Percentiles rank a stretch among this genome's conserved stretches.
Conservation (phyloP, 108 stramenopile genomes). For the Fistulifera solaris region DNA sequence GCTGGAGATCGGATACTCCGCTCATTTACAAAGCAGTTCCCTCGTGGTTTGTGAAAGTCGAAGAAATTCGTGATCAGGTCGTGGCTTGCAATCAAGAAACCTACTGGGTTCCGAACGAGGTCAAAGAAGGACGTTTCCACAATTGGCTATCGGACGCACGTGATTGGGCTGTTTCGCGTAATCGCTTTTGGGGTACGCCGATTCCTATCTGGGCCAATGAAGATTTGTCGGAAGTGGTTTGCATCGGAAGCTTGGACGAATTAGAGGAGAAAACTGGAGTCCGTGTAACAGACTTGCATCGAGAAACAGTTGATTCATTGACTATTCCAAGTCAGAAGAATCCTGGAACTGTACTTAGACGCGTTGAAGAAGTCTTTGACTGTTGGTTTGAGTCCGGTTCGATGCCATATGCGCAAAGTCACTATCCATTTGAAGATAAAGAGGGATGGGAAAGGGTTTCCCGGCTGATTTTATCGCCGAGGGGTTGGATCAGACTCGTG, state of each 20-base stretch:
- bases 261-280: conserved; percentile 83
- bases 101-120: conserved; percentile 93
- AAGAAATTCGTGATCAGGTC: conserved; percentile 90
- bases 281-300: conserved; percentile 87
- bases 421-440: conserved; percentile 99
- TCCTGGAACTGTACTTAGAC: conserved; percentile 70
- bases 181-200: conserved; percentile 99
- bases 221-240: conserved; percentile 87
- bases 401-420: conserved; percentile 99
- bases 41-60: conserved; percentile 98
- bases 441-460: conserved; percentile 92
- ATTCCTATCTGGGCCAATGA: conserved; percentile 99
- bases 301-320: conserved; percentile 91
- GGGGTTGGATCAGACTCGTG: conserved; percentile 99
- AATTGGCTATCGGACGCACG: conserved; percentile 97
- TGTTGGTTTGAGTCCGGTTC: conserved; percentile 99
- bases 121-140: conserved; percentile 98
- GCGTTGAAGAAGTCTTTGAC: conserved; percentile 99
- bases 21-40: conserved; percentile 99
- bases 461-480: conserved; percentile 99
- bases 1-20: conserved; percentile 99
- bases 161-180: conserved; percentile 98
- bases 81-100: conserved; percentile 93
- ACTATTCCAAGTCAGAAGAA: conserved; percentile 93
- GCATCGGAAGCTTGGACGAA: conserved; percentile 92